Evolutionary conservation across 2,329 filamentous ascomycete species (phyloP), one percentile per base, ranked within the genome.

Genomic region (Pyrenochaeta sp.): DNA sequence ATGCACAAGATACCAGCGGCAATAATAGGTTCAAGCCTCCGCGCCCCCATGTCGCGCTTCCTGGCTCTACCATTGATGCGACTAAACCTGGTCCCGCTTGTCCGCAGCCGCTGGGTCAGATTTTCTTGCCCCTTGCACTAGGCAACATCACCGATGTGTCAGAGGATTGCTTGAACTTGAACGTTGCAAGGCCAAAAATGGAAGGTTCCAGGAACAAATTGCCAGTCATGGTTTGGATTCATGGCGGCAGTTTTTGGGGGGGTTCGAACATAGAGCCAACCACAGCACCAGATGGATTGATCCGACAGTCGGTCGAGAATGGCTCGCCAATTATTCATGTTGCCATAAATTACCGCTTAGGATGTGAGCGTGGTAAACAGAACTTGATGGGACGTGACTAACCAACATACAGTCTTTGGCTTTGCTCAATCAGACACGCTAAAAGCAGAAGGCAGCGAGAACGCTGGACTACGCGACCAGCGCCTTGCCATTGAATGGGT

Each of bases 91-190:
- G 82, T 0, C 74, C 78, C 3, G 78, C 80, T 1, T 84, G 82
- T 55, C 82, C 82, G 2, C 82, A 84, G 65, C 56, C 65, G 5
- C 54, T 79, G 0, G 77, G 73, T 3, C 59, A 54, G 3, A 73
- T 69, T 39, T 62, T 56, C 34, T 39, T 66, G 3, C 71, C 73
- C 0, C 62, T 79, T 27, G 74, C 69, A 2, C 52, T 73, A 5
- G 64, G 56, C 32, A 78, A 78, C 27, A 73, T 80, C 10, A 80
- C 78, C 3, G 39, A 68, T 27, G 64, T 66, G 0, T 76, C 73
- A 1, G 87, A 89, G 66, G 83, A 88, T 65, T 89, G 87, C 58
- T 76, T 89, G 13, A 86, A 85, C 32, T 66, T 89, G 46, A 89
- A 88, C 61, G 80, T 90, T 1, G 78, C 88, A 32, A 81, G 87